Conservation (phyloP, 202 grass and related monocot species). For the Hordeum pubiflorum region DNA sequence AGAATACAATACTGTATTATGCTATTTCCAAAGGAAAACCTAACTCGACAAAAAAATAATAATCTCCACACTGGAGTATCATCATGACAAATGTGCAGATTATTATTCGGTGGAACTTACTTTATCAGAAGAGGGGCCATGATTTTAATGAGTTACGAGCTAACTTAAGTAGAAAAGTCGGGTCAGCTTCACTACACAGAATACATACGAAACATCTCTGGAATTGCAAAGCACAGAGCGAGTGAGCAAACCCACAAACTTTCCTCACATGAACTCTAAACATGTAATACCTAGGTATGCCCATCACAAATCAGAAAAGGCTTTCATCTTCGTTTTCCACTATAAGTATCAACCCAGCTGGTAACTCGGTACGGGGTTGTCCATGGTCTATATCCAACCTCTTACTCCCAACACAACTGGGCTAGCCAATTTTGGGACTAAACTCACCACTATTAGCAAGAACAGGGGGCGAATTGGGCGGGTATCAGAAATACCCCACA, state of each 20-base stretch:
- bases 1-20: background rate
- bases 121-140: background rate
- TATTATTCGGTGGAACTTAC: background rate
- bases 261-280: constrained; percentile 9
- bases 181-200: background rate
- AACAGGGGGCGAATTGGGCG: background rate
- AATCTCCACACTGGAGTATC: background rate
- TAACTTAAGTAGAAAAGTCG: background rate
- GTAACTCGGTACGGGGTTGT: background rate
- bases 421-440: background rate
- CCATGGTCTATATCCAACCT: background rate
- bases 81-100: background rate
- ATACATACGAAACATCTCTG: background rate
- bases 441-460: constrained; percentile 2
- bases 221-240: background rate
- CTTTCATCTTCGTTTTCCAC: background rate
- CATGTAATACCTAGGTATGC: background rate
- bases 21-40: background rate
- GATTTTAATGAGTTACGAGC: background rate
- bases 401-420: background rate
- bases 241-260: background rate
- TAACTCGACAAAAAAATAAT: background rate
- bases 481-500: background rate
- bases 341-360: background rate
- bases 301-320: background rate